Conservation (phyloP, 23 red algal species). For the Gracilaria caudata region DNA sequence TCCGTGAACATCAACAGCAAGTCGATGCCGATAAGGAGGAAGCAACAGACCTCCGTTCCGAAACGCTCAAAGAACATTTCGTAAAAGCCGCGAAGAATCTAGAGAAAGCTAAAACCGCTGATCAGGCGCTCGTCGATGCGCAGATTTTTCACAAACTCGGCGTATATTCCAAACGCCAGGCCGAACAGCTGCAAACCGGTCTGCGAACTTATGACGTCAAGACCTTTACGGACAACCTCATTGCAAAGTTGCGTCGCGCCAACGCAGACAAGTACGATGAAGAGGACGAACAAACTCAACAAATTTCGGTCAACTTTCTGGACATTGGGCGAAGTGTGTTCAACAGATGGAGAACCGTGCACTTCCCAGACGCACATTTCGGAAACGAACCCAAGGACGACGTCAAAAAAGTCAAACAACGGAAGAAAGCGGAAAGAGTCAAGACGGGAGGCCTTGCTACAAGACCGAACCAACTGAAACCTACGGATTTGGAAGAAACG, state of each 20-base stretch:
- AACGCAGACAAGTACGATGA: constrained; percentile 42
- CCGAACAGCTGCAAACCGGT: constrained; percentile 54
- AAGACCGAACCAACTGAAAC: constrained; percentile 50
- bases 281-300: constrained; percentile 36
- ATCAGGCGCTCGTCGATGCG: constrained; percentile 61
- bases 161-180: constrained; percentile 51
- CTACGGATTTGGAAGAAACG: constrained; percentile 65
- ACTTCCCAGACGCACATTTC: constrained; percentile 46
- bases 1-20: constrained; percentile 67
- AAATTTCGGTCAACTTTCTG: constrained; percentile 61
- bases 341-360: constrained; percentile 34
- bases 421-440: constrained; percentile 18
- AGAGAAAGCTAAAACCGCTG: constrained; percentile 40
- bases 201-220: constrained; percentile 56
- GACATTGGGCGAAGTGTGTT: constrained; percentile 61
- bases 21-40: constrained; percentile 57
- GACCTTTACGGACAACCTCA: constrained; percentile 67
- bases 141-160: constrained; percentile 67
- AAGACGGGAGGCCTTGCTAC: constrained; percentile 12
- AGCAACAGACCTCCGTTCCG: constrained; percentile 44
- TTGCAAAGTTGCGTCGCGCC: constrained; percentile 43
- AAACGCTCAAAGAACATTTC: constrained; percentile 57
- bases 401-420: not conserved
- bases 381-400: constrained; percentile 59
- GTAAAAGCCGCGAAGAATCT: constrained; percentile 36